Conservation (phyloP, 192 early-diverging fungal genomes). For the Mortierella alpina region DNA sequence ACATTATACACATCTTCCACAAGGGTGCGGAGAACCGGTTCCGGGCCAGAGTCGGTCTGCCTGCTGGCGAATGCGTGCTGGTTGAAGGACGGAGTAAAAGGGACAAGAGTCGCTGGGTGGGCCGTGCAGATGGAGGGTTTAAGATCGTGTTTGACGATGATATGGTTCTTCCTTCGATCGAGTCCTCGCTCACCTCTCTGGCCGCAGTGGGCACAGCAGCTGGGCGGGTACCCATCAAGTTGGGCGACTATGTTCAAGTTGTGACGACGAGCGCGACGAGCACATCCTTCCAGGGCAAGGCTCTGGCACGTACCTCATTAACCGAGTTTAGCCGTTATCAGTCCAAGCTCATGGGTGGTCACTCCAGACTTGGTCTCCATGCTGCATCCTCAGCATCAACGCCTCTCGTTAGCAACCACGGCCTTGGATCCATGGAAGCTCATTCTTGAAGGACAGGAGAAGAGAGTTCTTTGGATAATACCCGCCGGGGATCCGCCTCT, state of each 20-base stretch:
- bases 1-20: conserved; percentile 78
- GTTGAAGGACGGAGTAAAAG: conserved; percentile 43
- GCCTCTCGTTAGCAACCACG: background rate
- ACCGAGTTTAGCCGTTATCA: conserved; percentile 35
- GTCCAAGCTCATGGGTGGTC: conserved; percentile 5
- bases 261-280: conserved; percentile 44
- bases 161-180: conserved; percentile 29
- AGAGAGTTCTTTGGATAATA: conserved; percentile 1
- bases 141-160: conserved; percentile 70
- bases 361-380: background rate
- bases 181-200: conserved; percentile 12
- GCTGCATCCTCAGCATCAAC: background rate
- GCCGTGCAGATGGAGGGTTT: conserved; percentile 75
- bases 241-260: conserved; percentile 55
- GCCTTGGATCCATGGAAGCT: conserved; percentile 6
- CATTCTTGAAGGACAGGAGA: background rate
- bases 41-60: conserved; percentile 20
- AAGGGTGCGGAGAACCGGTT: conserved; percentile 59
- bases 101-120: conserved; percentile 60
- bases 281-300: conserved; percentile 55
- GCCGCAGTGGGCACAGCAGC: background rate
- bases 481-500: too few species aligned
- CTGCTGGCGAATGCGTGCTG: conserved; percentile 51
- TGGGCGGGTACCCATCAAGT: conserved; percentile 31
- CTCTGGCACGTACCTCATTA: conserved; percentile 44